Evolutionary conservation across 352 stramenopile genomes (phyloP), one percentile per base, ranked within the genome.

Genomic region (Phytophthora macrochlamydospora): DNA sequence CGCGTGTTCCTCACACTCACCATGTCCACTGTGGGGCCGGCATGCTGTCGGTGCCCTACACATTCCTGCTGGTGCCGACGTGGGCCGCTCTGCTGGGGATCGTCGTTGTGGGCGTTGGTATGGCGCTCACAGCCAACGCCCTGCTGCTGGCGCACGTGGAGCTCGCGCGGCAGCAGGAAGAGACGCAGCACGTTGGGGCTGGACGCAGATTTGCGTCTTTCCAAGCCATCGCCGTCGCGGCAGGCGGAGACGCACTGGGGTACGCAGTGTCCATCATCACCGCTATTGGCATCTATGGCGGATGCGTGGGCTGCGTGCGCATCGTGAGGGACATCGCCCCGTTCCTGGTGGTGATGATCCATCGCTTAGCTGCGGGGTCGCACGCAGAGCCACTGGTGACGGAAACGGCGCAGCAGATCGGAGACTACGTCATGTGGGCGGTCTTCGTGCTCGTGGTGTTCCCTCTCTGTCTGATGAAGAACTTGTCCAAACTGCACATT

Each of bases 1-100:
- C 78, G 85, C 67, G 83, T 92, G n/a, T 89, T 92, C 64, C 69
- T 90, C 28, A 90, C 79, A 55, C 76, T 93, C 62, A 83, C 90
- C 65, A 89, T 92, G 78, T 91, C 83, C 44, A 87, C 87, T 24
- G 81, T 92, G 29, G 85, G 42, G 83, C 80, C 13, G 85, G 85
- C 18, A 83, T 92, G 80, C 69, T 93, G 12, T 82, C 78, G 0
- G 68, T 93, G 50, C 83, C 85, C 13, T 93, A 89, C 69, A 89
- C 82, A 37, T 93, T 93, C 55, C 49, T 89, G 29, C 57, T 87
- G 13, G 65, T 85, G 33, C 71, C 83, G 0, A 71, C 72, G 13
- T 80, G 73, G 67, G 45, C 67, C 5, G 81, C 83, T 6, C 35
- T 89, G n/a, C 35, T 68, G 13, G 69, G 69, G 24, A 63, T 92